Percentiles rank a stretch among this genome's conserved stretches.
Evolutionary conservation across 1,284 basidiomycete genomes (phyloP).

Genomic region (Naganishia sp.): DNA sequence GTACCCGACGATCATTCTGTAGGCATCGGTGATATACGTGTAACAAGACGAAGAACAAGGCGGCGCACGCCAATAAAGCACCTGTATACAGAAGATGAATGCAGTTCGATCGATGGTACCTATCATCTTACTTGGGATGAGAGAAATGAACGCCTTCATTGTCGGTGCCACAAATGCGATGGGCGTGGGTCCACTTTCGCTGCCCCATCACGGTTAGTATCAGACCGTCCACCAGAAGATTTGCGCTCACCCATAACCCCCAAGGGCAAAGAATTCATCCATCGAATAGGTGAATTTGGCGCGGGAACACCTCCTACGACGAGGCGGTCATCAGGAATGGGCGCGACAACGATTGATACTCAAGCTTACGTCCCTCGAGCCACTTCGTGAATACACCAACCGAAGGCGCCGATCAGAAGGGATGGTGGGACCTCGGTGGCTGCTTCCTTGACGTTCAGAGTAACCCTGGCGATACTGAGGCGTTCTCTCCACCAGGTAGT

Average conservation of each 20-base stretch:
- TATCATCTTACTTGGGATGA: conserved; percentile 6
- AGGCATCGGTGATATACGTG: conserved; percentile 14
- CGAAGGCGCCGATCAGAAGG: conserved; percentile 1
- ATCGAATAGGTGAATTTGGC: conserved; percentile 16
- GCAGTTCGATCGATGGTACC: too few species aligned
- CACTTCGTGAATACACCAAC: conserved; percentile 7
- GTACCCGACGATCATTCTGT: conserved; percentile 14
- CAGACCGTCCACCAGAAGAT: background rate
- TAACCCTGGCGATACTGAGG: conserved; percentile 10
- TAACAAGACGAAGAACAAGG: conserved; percentile 2
- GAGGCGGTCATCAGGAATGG: background rate
- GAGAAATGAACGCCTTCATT: conserved; percentile 18
- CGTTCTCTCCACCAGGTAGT: conserved; percentile 21
- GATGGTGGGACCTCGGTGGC: background rate
- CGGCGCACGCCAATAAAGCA: background rate
- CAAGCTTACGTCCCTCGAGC: background rate
- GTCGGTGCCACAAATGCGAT: background rate
- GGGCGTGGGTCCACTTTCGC: background rate
- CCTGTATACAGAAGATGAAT: background rate
- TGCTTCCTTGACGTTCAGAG: background rate
- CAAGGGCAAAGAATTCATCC: conserved; percentile 3
- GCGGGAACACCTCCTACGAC: conserved; percentile 6
- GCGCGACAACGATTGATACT: background rate
- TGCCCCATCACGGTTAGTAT: background rate
- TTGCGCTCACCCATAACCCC: background rate